Base-by-base conservation (phyloP, 495 filamentous ascomycete genomes). In the Lasiosphaeria ovina region DNA sequence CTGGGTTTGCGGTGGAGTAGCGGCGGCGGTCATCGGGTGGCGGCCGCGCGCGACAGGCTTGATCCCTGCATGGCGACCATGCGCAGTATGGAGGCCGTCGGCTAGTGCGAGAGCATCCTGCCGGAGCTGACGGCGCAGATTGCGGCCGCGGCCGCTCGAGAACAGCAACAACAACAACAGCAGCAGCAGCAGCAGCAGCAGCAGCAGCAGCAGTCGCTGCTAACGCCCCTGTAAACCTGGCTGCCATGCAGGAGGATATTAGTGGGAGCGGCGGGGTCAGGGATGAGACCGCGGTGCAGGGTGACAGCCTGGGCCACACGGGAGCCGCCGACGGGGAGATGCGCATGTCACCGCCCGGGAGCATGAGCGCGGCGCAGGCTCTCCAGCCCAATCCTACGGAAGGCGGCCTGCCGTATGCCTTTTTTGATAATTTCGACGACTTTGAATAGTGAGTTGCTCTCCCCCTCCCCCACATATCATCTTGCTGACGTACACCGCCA, bases 101-200 rank as follows among this genome's bases (percentile, higher is more conserved):
- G 57, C 2, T 59, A 50, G 57, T 42, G 49, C 16, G 57, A 59
- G 24, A 59, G 35, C 49, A 35, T 59, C 1, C 35, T 59, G 57
- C 57, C 57, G 3, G 57, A 59, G 57, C 10, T 59, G 57, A 42
- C 32, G 49, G 57, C 57, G 35, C 57, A 59, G 49, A 50, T 59
- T 59, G 57, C 57, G 16, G 48, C n/a, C 3, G 24, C 9, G 49
- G 42, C 32, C 6, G 47, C 10, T 17, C 9, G 14, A 24, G 36
- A 42, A 32, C 11, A 17, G 12, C 2, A 16, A 35, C 8, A 35
- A 14, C 12, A 7, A 32, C 11, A 8, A 35, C 16, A 31, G 32
- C 24, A 31, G 50, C 3, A 24, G 50, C n/a, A n/a, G n/a, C n/a
- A n/a, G n/a, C n/a, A n/a, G n/a, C n/a, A n/a, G n/a, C n/a, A n/a